phyloP scores from a whole-genome alignment of 257 asterid genomes.

The Solanum pennellii region DNA sequence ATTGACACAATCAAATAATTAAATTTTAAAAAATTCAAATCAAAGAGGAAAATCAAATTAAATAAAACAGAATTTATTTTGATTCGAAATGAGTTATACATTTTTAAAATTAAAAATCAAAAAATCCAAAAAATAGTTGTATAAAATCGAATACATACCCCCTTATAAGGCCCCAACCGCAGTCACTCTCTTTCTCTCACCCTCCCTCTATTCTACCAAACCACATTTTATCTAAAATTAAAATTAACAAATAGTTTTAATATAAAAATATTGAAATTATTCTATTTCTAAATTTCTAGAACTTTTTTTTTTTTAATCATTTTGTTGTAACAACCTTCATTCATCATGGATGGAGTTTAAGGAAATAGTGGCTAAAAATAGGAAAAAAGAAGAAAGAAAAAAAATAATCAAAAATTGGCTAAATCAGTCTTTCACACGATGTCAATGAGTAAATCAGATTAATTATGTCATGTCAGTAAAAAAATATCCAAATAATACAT shows the following conservation, averaged over 20 bases:
- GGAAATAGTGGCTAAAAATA: not conserved
- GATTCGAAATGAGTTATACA: rapidly evolving
- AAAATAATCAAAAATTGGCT: no score
- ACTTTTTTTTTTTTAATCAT: not conserved
- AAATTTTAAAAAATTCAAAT: no score
- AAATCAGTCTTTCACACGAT: not conserved
- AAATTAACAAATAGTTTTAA: no score
- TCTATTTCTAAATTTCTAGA: not conserved
- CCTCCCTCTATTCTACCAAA: not conserved
- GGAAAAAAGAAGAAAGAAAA: not conserved
- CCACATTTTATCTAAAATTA: not conserved
- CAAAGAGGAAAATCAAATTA: no score
- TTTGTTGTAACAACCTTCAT: not conserved
- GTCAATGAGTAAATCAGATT: no score
- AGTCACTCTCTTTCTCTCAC: not conserved
- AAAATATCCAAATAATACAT: no score
- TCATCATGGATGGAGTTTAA: not conserved
- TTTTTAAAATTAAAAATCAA: no score
- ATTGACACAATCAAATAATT: not conserved
- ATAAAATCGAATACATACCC: no score
- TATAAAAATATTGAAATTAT: not conserved
- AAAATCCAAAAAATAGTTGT: no score
- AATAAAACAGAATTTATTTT: no score
- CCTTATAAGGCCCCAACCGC: no score
- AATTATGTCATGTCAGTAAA: not conserved